Conservation (phyloP, 139 green algal species). For the Volvox africanus region DNA sequence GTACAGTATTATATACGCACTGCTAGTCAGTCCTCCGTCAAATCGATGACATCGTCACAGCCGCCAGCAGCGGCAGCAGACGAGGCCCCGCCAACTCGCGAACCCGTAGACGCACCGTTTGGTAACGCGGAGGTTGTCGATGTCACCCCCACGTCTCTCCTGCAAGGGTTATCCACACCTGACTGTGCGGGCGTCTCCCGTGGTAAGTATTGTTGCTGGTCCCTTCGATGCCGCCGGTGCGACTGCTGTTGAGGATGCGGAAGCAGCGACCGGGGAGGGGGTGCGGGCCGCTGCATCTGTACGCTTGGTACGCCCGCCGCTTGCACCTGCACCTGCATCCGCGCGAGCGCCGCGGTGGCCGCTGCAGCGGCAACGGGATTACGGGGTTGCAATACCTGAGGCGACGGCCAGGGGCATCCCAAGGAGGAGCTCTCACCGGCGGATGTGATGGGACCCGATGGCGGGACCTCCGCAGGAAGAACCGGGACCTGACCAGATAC, state of each 20-base stretch:
- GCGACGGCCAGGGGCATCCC: not conserved
- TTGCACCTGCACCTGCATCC: not conserved
- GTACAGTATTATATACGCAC: not conserved
- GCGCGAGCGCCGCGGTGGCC: not conserved
- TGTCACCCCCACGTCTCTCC: no score
- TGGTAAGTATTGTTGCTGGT: not conserved
- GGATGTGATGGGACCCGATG: not conserved
- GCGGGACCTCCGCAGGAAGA: not conserved
- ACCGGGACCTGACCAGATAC: no score
- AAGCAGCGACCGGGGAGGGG: no score
- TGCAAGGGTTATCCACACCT: no score
- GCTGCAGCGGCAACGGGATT: not conserved
- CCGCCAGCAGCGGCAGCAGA: not conserved
- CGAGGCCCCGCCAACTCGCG: no score
- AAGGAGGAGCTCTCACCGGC: not conserved
- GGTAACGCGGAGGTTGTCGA: no score
- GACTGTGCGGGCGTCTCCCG: not conserved
- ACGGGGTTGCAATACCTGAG: not conserved
- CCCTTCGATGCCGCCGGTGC: not conserved
- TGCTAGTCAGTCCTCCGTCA: constrained; percentile 35
- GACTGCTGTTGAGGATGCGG: not conserved
- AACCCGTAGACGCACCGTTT: no score
- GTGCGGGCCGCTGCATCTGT: no score
- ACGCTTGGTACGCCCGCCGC: no score
- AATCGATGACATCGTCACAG: constrained; percentile 4